Conservation (phyloP, 2,329 filamentous ascomycete genomes). For the Tolypocladium guangdongense region DNA sequence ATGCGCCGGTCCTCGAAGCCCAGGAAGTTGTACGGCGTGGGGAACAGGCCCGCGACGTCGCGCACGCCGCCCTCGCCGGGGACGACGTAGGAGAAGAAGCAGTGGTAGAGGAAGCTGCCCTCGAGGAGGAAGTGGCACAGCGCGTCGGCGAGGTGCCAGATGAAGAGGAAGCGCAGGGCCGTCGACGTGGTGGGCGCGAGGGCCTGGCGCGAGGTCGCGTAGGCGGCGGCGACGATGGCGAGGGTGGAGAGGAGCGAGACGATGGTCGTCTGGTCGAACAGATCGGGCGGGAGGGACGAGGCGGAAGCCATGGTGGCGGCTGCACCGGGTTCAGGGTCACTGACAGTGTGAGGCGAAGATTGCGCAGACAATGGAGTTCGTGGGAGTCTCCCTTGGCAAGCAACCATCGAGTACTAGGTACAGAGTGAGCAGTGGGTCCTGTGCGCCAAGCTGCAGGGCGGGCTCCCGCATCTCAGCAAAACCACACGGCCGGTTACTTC, state of each 20-base stretch:
- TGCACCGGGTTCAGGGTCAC: not conserved
- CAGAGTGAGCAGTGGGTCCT: not conserved
- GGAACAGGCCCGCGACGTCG: conserved; percentile 25
- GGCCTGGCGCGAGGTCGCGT: conserved; percentile 33
- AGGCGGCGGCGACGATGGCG: conserved; percentile 38
- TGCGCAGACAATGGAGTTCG: not conserved
- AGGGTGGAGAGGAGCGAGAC: conserved; percentile 45
- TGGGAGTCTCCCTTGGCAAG: not conserved
- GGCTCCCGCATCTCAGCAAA: not conserved
- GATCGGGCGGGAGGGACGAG: conserved; percentile 36
- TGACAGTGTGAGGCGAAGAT: not conserved
- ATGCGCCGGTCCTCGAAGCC: conserved; percentile 32
- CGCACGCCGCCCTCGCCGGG: conserved; percentile 13
- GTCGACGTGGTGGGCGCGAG: conserved; percentile 38
- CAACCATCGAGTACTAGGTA: too few relatives aligned
- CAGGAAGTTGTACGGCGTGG: conserved; percentile 42
- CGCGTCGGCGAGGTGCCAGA: conserved; percentile 91
- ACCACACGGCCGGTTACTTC: not conserved
- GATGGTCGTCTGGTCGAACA: conserved; percentile 51
- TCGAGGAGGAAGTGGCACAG: conserved; percentile 88
- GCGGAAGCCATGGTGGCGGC: conserved; percentile 4
- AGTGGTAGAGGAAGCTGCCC: conserved; percentile 85
- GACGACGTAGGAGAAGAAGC: conserved; percentile 59
- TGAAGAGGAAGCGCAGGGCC: conserved; percentile 66
- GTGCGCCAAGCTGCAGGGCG: not conserved